Conservation (phyloP, 805 yeast genomes). For the Clavispora asparagi region DNA sequence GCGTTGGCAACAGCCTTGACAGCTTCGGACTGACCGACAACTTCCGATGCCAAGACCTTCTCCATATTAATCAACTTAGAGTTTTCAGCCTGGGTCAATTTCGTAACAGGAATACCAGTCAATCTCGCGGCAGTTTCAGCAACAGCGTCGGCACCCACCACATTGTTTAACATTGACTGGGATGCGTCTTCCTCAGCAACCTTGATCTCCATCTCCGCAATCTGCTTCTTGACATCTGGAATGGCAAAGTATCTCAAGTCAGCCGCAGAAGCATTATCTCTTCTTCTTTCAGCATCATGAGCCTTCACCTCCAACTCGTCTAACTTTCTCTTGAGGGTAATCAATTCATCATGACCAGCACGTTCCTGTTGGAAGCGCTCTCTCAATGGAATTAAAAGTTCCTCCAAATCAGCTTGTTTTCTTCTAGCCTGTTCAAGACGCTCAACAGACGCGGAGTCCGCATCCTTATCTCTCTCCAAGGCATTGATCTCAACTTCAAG, state of each 20-base stretch:
- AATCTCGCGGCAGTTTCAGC: slow-evolving; percentile 96
- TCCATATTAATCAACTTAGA: slow-evolving; percentile 94
- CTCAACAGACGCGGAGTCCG: slow-evolving; percentile 78
- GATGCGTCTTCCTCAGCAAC: slow-evolving; percentile 74
- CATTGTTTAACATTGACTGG: slow-evolving; percentile 73
- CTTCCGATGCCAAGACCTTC: slow-evolving; percentile 69
- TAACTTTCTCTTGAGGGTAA: slow-evolving; percentile 80
- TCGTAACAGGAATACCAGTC: slow-evolving; percentile 95
- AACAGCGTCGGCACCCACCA: slow-evolving; percentile 82
- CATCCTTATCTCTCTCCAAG: slow-evolving; percentile 88
- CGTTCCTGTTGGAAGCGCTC: slow-evolving; percentile 84
- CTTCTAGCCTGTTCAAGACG: slow-evolving; percentile 75
- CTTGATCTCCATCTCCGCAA: slow-evolving; percentile 65
- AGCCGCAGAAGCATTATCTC: slow-evolving; percentile 90
- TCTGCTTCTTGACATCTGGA: slow-evolving; percentile 80
- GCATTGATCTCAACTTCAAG: slow-evolving; percentile 96
- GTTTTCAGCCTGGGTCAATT: slow-evolving; percentile 93
- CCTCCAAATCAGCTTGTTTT: slow-evolving; percentile 77
- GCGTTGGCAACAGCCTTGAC: slow-evolving; percentile 96
- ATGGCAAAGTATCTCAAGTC: slow-evolving; percentile 96
- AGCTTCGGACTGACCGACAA: slow-evolving; percentile 95
- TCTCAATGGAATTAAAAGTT: slow-evolving; percentile 76
- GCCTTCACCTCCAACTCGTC: slow-evolving; percentile 94
- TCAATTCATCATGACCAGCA: slow-evolving; percentile 85
- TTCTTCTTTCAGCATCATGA: slow-evolving; percentile 93